Conservation (phyloP, 2,329 filamentous ascomycete genomes). For the Cadophora sp. region DNA sequence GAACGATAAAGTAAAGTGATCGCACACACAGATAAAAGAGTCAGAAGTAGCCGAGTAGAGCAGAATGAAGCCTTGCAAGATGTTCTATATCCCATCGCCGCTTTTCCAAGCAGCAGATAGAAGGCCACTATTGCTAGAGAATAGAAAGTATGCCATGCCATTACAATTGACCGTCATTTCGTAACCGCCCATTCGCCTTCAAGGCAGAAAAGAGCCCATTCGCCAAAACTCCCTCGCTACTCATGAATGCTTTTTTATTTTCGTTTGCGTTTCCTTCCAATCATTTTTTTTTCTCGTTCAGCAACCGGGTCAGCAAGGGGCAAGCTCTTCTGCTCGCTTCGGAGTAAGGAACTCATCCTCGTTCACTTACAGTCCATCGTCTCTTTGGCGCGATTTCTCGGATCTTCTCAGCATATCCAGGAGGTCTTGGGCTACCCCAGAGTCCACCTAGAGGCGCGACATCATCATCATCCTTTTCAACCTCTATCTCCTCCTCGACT, state of each 20-base stretch:
- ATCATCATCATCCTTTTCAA: constrained; percentile 40
- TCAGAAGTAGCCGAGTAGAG: not conserved
- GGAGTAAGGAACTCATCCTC: constrained; percentile 6
- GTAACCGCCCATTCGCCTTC: not conserved
- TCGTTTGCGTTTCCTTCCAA: not conserved
- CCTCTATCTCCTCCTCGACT: constrained; percentile 8
- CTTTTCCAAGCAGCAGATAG: not conserved
- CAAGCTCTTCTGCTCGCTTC: too few relatives aligned
- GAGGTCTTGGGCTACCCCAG: constrained; percentile 54
- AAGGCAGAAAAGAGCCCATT: not conserved
- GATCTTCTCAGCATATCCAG: constrained; percentile 53
- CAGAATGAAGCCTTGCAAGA: not conserved
- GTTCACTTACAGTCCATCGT: constrained; percentile 62
- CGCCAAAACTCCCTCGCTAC: constrained; percentile 26
- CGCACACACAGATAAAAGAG: too few relatives aligned
- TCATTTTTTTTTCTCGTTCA: not conserved
- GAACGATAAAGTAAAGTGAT: too few relatives aligned
- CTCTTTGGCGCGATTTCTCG: constrained; percentile 58
- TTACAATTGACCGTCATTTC: not conserved
- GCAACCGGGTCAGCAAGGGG: not conserved
- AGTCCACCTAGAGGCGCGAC: constrained; percentile 48
- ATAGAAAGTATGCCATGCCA: not conserved
- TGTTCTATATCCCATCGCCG: not conserved
- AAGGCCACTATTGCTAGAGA: not conserved
- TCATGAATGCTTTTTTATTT: constrained; percentile 5